Conservation (phyloP, 116 monocot genomes). For the Phalaenopsis hybrid region DNA sequence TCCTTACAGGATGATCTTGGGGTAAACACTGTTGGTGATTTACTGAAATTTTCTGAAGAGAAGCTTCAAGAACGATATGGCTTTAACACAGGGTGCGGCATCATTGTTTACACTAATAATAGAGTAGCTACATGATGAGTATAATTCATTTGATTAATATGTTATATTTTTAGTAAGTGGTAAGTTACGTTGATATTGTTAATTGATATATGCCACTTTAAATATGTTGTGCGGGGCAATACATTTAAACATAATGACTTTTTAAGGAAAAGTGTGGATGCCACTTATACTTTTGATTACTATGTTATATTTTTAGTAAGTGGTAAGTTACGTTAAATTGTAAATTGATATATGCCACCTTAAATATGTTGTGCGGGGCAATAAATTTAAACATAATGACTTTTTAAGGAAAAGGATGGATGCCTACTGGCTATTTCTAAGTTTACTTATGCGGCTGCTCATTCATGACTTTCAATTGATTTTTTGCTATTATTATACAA, state of each 20-base stretch:
- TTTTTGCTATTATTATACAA: background rate
- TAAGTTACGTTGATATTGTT: background rate
- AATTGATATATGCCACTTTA: background rate
- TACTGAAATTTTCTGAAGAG: constrained; percentile 60
- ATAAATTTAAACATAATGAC: background rate
- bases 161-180: background rate
- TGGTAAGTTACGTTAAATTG: background rate
- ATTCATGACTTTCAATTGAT: background rate
- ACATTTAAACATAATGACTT: background rate
- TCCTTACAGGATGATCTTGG: constrained; percentile 86
- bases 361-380: background rate
- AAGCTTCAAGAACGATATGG: constrained; percentile 84
- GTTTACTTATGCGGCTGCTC: background rate
- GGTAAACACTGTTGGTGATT: constrained; percentile 74
- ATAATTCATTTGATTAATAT: background rate
- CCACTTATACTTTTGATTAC: background rate
- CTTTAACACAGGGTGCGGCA: constrained; percentile 77
- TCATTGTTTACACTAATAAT: constrained; percentile 3
- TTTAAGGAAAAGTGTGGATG: background rate
- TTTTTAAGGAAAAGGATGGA: background rate
- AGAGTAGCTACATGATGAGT: background rate
- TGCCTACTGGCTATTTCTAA: background rate
- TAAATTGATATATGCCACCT: background rate
- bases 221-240: background rate
- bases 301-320: background rate